Evolutionary conservation across 208 protist species (phyloP).

Genomic region (Balamuthia mandrillaris): DNA sequence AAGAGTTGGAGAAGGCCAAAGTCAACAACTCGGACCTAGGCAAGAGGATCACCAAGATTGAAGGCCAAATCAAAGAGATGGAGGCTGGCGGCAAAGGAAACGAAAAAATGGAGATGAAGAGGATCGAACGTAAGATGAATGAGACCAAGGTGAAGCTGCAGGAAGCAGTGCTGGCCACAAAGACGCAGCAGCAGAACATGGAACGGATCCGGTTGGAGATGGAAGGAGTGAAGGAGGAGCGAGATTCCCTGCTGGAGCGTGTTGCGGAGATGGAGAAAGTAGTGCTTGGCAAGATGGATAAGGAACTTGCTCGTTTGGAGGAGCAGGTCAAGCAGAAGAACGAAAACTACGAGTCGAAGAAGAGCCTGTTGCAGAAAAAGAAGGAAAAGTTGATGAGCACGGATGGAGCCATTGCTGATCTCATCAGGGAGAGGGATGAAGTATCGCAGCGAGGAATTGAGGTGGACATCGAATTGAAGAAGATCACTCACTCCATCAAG

Average conservation of each 20-base stretch:
- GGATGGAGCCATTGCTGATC: not conserved
- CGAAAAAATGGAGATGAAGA: conserved; percentile 18
- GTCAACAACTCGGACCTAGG: too few species aligned
- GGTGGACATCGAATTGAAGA: conserved; percentile 51
- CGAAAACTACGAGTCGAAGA: conserved; percentile 49
- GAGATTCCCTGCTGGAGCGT: conserved; percentile 7
- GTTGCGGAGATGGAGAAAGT: conserved; percentile 50
- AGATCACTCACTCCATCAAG: conserved; percentile 35
- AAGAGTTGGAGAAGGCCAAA: not conserved
- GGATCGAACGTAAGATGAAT: conserved; percentile 32
- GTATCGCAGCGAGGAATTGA: conserved; percentile 29
- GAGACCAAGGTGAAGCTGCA: conserved; percentile 11
- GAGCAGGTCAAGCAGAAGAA: conserved; percentile 14
- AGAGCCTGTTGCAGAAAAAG: conserved; percentile 51
- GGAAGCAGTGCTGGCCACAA: conserved; percentile 24
- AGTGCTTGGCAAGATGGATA: conserved; percentile 51
- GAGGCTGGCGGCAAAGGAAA: not conserved
- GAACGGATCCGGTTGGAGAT: conserved; percentile 51
- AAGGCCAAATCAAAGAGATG: too few species aligned
- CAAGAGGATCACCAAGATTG: too few species aligned
- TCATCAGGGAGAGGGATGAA: not conserved
- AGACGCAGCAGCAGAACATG: conserved; percentile 39
- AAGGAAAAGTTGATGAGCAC: not conserved
- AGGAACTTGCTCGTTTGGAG: conserved; percentile 2
- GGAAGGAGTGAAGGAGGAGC: conserved; percentile 35